These are phyloP conservation scores for Elaphomyces granulatus DNA, from an alignment of 495 filamentous ascomycete species.

Conservation along the genomic window DNA sequence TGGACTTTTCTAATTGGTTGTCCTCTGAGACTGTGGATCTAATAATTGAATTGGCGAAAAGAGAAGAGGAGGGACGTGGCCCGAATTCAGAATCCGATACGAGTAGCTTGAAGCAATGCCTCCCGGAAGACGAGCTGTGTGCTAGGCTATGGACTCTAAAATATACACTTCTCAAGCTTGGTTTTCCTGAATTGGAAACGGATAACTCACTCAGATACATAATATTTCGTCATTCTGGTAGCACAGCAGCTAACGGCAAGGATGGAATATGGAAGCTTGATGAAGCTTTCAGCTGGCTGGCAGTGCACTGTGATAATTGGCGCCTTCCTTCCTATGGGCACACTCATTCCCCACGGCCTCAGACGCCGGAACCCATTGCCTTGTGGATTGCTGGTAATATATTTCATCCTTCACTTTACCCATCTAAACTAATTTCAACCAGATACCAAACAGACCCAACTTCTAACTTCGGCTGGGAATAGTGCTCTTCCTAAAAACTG, in stretches of 20 bases:
- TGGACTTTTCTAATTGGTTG: constrained; percentile 66
- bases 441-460: constrained; percentile 16
- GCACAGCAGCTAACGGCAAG: constrained; percentile 34
- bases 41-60: constrained; percentile 44
- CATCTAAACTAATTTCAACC: constrained; percentile 6
- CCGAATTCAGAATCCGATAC: constrained; percentile 15
- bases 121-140: constrained; percentile 56
- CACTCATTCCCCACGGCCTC: constrained; percentile 18
- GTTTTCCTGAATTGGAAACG: constrained; percentile 48
- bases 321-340: constrained; percentile 60
- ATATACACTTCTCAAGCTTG: constrained; percentile 48
- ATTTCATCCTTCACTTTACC: constrained; percentile 6
- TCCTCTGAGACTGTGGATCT: constrained; percentile 63
- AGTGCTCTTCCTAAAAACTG: constrained; percentile 16
- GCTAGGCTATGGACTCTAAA: constrained; percentile 69
- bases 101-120: constrained; percentile 18
- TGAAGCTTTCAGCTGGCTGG: constrained; percentile 77
- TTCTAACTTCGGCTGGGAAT: constrained; percentile 15
- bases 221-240: constrained; percentile 39
- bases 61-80: constrained; percentile 26
- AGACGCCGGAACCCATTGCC: constrained; percentile 22
- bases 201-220: constrained; percentile 52
- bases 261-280: constrained; percentile 73
- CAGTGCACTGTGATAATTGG: constrained; percentile 47
- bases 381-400: constrained; percentile 33